A percentile compares a stretch with the other conserved stretches of the same genome.
Evolutionary conservation across 495 filamentous ascomycete species (phyloP).

Genomic region (Letharia lupina): DNA sequence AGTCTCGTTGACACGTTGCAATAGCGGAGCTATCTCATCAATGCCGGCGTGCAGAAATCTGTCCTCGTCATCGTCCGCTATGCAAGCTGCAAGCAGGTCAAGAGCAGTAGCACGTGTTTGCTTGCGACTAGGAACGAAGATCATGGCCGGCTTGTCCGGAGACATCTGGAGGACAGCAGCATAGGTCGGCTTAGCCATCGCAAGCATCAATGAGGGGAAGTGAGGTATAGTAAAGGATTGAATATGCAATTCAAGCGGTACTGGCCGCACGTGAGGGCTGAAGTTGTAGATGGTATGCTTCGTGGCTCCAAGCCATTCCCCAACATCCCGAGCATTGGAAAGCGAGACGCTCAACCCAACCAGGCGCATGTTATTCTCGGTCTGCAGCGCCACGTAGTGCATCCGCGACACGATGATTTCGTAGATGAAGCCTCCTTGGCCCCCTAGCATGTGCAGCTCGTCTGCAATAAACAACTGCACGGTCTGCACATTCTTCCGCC

Average conservation of each 20-base stretch:
- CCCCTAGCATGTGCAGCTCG: constrained; percentile 93
- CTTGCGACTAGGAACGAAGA: constrained; percentile 90
- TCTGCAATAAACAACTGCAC: constrained; percentile 92
- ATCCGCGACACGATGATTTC: constrained; percentile 94
- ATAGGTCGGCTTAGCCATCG: constrained; percentile 93
- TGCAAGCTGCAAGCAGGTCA: constrained; percentile 75
- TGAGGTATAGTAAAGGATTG: constrained; percentile 95
- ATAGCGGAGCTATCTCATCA: constrained; percentile 70
- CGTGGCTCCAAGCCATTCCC: constrained; percentile 98
- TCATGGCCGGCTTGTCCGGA: constrained; percentile 74
- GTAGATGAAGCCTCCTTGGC: constrained; percentile 80
- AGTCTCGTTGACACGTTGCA: constrained; percentile 73
- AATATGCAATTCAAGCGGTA: constrained; percentile 87
- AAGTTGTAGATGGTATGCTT: constrained; percentile 99
- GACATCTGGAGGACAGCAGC: constrained; percentile 77
- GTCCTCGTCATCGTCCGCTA: constrained; percentile 87
- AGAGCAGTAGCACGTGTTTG: constrained; percentile 83
- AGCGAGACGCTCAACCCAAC: constrained; percentile 88
- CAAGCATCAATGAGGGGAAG: constrained; percentile 94
- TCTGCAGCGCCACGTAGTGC: constrained; percentile 90
- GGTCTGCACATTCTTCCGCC: constrained; percentile 86
- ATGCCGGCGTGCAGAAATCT: constrained; percentile 77
- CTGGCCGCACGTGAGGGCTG: constrained; percentile 78
- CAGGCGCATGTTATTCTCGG: constrained; percentile 75
- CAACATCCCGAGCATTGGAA: constrained; percentile 85